Base-by-base conservation (phyloP, 106 monocot species). In the Phalaenopsis aphrodite region DNA sequence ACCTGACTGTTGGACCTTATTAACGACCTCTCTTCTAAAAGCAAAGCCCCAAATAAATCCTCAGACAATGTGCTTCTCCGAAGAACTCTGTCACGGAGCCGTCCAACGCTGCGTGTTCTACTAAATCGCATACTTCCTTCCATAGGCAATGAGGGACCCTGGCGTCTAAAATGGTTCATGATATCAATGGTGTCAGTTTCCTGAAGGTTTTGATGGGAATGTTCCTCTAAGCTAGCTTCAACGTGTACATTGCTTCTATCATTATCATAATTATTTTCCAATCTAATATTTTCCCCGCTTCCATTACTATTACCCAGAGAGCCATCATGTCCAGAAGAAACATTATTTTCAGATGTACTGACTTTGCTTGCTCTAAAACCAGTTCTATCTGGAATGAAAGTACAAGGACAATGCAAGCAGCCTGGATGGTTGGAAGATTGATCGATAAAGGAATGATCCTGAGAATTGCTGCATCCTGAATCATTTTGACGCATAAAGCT, bases 81-180 rank as follows among this genome's bases (percentile, higher is more conserved):
- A 58, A 98, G 90, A 89, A 98, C 98, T 81, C 98, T 84, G 78
- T 94, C 94, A 2, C 98, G 90, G 77, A 98, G 92, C 75, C 98
- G 77, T 42, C 98, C 98, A 67, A 98, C 98, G 68, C 94, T 94
- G 23, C 86, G 86, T 36, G 92, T 91, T 79, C 98, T 81, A 83
- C 94, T 93, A 79, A 99, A 99, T 65, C 88, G 81, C 38, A 93
- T 84, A 42, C 92, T 94, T 11, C 90, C 88, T 82, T 94, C 92
- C 39, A 89, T 66, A 49, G 87, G 81, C 64, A 85, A 89, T 2
- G 73, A 36, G 52, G 52, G 52, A 46, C 87, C 85, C 66, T 78
- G 17, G 61, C 84, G 77, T 77, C 94, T 85, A 43, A 78, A 79
- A 47, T 78, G 65, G 2, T 76, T 81, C 78, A 86, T 89, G 6